Percentiles rank a stretch among this genome's conserved stretches.
Evolutionary conservation across 495 filamentous ascomycete species (phyloP).

Genomic region (Penicillium argentinense): DNA sequence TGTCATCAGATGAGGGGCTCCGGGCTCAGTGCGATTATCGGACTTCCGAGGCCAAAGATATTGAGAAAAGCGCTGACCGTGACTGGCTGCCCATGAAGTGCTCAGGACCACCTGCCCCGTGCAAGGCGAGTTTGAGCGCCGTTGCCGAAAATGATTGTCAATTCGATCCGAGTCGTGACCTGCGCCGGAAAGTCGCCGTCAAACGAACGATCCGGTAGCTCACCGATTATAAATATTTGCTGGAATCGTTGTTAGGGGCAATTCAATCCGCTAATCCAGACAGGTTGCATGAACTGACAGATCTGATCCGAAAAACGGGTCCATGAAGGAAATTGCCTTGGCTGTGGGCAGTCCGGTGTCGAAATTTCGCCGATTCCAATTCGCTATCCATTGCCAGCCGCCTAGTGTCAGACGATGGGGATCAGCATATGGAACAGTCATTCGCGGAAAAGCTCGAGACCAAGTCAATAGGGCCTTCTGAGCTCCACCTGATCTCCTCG

Average conservation of each 20-base stretch:
- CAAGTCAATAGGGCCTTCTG: conserved; percentile 2
- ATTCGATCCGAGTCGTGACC: conserved; percentile 42
- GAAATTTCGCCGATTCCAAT: conserved; percentile 20
- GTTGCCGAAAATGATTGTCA: conserved; percentile 29
- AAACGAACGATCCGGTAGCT: conserved; percentile 38
- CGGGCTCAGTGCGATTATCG: no score
- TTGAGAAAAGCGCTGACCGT: no score
- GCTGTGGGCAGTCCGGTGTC: conserved; percentile 20
- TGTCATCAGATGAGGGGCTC: no score
- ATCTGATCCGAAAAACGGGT: conserved; percentile 26
- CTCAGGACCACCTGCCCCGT: conserved; percentile 38
- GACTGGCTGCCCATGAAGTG: no score
- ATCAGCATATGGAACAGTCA: conserved; percentile 1
- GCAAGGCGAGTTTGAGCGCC: conserved; percentile 34
- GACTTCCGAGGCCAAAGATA: no score
- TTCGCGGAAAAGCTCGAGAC: background rate
- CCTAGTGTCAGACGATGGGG: conserved; percentile 12
- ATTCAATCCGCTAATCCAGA: conserved; percentile 27
- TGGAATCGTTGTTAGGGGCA: conserved; percentile 28
- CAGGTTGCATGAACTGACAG: conserved; percentile 25
- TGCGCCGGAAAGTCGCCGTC: conserved; percentile 42
- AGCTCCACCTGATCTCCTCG: conserved; percentile 9
- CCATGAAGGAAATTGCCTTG: conserved; percentile 24
- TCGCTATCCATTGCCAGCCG: conserved; percentile 4
- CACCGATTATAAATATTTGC: conserved; percentile 32